Evolutionary conservation across 768 basidiomycete genomes (phyloP).

Genomic region (Collybia nuda): DNA sequence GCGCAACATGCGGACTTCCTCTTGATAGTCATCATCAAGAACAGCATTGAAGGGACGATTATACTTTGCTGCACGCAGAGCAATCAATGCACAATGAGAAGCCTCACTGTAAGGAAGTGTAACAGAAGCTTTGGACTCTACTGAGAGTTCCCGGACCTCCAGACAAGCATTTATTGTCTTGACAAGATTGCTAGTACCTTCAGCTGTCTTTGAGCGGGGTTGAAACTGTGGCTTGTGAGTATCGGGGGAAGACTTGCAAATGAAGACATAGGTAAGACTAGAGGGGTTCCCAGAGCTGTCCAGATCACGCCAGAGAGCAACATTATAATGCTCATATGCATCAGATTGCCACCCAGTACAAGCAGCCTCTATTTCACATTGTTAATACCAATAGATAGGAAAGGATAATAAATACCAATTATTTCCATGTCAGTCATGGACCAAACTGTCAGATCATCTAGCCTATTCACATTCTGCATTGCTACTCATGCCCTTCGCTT

Average conservation of each 20-base stretch:
- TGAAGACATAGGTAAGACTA: too few relatives aligned
- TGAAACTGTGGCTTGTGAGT: not conserved
- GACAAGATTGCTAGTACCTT: constrained; percentile 22
- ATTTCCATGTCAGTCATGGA: too few relatives aligned
- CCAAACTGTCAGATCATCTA: too few relatives aligned
- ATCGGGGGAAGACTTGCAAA: constrained; percentile 6
- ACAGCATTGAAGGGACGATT: constrained; percentile 24
- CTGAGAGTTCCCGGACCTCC: constrained; percentile 4
- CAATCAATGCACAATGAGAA: constrained; percentile 22
- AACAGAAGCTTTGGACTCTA: not conserved
- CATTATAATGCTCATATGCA: constrained; percentile 19
- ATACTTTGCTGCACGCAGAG: constrained; percentile 19
- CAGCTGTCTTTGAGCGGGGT: constrained; percentile 13
- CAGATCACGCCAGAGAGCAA: constrained; percentile 12
- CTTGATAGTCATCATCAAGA: too few relatives aligned
- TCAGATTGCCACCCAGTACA: constrained; percentile 4
- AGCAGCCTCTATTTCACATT: too few relatives aligned
- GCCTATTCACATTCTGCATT: too few relatives aligned
- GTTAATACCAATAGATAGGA: too few relatives aligned
- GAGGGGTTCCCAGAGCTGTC: constrained; percentile 5
- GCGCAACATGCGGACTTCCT: too few relatives aligned
- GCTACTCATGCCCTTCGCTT: too few relatives aligned
- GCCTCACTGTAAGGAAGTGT: constrained; percentile 11
- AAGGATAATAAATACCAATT: too few relatives aligned
- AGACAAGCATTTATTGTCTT: constrained; percentile 9